A percentile compares a stretch with the other conserved stretches of the same genome.
phyloP scores from a whole-genome alignment of 2,329 filamentous ascomycete species.

The Aureobasidium mangrovei region DNA sequence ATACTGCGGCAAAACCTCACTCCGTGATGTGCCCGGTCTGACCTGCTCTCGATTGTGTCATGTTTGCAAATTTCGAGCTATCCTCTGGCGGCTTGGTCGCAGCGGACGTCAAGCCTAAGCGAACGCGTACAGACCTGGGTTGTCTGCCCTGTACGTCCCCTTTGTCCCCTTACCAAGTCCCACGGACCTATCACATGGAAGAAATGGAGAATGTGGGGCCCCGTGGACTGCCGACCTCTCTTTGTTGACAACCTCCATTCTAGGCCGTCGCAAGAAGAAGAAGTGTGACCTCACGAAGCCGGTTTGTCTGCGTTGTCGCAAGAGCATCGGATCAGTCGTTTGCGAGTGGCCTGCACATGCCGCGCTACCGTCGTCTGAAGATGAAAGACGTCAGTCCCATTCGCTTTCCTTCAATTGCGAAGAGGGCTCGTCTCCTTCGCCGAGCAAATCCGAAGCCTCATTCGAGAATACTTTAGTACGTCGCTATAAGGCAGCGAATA shows the following conservation, averaged over 20 bases:
- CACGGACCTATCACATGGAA: background rate
- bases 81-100: constrained; percentile 6
- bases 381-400: background rate
- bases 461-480: background rate
- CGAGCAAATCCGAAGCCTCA: background rate
- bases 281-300: constrained; percentile 8
- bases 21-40: background rate
- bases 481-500: background rate
- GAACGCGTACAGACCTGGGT: constrained; percentile 7
- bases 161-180: background rate
- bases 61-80: constrained; percentile 13
- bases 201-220: background rate
- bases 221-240: background rate
- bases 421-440: background rate
- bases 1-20: background rate
- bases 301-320: background rate
- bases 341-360: constrained; percentile 9
- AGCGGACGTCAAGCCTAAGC: constrained; percentile 6
- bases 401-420: background rate
- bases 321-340: background rate
- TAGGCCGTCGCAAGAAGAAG: constrained; percentile 11
- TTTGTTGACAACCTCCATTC: background rate
- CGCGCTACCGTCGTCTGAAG: background rate
- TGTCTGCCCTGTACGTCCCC: constrained; percentile 9
- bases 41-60: background rate